These are phyloP conservation scores for Ganoderma meredithae DNA, from an alignment of 1,284 basidiomycete genomes.

Conservation along the genomic window DNA sequence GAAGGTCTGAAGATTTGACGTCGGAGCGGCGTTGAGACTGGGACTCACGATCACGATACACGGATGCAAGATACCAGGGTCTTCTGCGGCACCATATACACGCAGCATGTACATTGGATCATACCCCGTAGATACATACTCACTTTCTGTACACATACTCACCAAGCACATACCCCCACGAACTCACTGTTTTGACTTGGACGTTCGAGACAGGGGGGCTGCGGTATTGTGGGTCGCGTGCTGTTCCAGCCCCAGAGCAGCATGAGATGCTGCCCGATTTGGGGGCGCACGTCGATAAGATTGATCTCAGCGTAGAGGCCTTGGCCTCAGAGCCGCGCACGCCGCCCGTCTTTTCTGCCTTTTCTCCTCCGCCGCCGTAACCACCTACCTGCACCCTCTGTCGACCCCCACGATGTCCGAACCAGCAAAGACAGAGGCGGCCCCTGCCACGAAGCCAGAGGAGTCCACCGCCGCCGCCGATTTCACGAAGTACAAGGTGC, in stretches of 20 bases:
- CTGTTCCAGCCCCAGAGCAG: slow-evolving; percentile 7
- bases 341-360: slow-evolving; percentile 10
- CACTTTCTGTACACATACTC: neutral
- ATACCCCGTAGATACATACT: slow-evolving; percentile 6
- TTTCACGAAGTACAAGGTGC: slow-evolving; percentile 85
- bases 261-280: slow-evolving; percentile 31
- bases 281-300: slow-evolving; percentile 31
- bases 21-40: neutral
- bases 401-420: slow-evolving; percentile 59
- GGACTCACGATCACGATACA: slow-evolving; percentile 1
- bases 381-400: slow-evolving; percentile 3
- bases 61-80: slow-evolving; percentile 6
- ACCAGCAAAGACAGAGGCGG: slow-evolving; percentile 44
- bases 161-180: neutral
- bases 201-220: neutral
- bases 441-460: slow-evolving; percentile 40
- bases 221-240: slow-evolving; percentile 25
- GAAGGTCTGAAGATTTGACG: slow-evolving; percentile 45
- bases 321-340: neutral
- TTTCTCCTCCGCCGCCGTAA: slow-evolving; percentile 20
- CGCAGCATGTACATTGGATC: slow-evolving; percentile 5
- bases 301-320: slow-evolving; percentile 25
- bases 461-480: slow-evolving; percentile 71
- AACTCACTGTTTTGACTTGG: neutral
- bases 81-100: neutral